These are phyloP conservation scores for Phytophthora capsici DNA, from an alignment of 352 stramenopile species.

Conservation along the genomic window DNA sequence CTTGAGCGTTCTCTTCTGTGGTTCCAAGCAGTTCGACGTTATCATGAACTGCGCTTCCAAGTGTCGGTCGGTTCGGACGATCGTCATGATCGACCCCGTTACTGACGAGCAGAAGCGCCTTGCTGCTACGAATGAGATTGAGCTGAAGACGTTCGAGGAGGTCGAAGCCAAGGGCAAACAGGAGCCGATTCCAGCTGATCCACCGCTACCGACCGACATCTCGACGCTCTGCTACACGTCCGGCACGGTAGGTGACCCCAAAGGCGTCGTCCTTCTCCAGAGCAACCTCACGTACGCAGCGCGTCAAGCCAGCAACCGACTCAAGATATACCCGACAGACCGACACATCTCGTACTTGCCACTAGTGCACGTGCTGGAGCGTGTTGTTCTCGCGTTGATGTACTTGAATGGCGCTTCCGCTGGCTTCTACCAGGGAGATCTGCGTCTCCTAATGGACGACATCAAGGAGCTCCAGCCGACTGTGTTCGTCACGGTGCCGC, in stretches of 20 bases:
- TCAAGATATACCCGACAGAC: constrained; percentile 57
- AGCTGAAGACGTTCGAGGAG: constrained; percentile 44
- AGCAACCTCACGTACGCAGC: constrained; percentile 44
- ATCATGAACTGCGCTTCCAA: constrained; percentile 43
- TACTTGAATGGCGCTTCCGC: constrained; percentile 85
- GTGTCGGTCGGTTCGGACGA: constrained; percentile 41
- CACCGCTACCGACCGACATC: constrained; percentile 68
- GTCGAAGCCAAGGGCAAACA: constrained; percentile 31
- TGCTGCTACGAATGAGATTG: constrained; percentile 25
- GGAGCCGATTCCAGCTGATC: constrained; percentile 37
- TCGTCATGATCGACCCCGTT: constrained; percentile 45
- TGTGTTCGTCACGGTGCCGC: constrained; percentile 92
- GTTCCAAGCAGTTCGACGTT: constrained; percentile 43
- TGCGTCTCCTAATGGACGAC: constrained; percentile 92
- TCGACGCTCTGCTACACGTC: constrained; percentile 94
- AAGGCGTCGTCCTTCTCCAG: constrained; percentile 94
- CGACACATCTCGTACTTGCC: constrained; percentile 95
- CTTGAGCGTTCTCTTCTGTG: constrained; percentile 54
- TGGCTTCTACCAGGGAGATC: constrained; percentile 83
- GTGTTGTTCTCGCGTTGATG: constrained; percentile 75
- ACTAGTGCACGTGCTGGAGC: constrained; percentile 96
- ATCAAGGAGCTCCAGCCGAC: constrained; percentile 89
- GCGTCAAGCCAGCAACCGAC: constrained; percentile 19
- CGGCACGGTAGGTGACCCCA: constrained; percentile 94
- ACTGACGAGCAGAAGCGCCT: constrained; percentile 33